Evolutionary conservation across 2,329 filamentous ascomycete genomes (phyloP).

Genomic region (Septoria linicola): DNA sequence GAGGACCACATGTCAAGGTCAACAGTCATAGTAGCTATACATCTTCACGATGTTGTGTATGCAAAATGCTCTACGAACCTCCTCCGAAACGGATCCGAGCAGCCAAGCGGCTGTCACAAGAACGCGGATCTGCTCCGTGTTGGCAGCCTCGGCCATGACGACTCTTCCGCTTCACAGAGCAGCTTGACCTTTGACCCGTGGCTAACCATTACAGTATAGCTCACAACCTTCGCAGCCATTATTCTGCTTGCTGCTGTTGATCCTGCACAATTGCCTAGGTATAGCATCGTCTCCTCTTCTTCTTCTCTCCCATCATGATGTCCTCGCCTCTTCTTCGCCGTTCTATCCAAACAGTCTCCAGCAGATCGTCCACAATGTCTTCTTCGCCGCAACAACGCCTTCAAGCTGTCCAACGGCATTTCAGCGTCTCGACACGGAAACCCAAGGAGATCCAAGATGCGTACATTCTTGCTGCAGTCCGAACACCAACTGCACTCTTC

Average conservation of each 20-base stretch:
- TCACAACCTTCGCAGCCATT: slow-evolving; percentile 9
- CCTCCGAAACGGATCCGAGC: not conserved
- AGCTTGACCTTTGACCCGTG: slow-evolving; percentile 14
- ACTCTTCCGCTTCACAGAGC: not conserved
- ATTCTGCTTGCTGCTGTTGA: slow-evolving; percentile 3
- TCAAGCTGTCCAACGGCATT: slow-evolving; percentile 38
- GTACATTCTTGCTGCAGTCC: slow-evolving; percentile 86
- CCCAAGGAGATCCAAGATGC: slow-evolving; percentile 77
- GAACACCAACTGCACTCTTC: slow-evolving; percentile 94
- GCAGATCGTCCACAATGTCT: slow-evolving; percentile 26
- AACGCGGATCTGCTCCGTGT: slow-evolving; percentile 1
- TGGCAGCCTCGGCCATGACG: slow-evolving; percentile 12
- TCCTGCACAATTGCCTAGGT: slow-evolving; percentile 9
- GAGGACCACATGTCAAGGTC: no score
- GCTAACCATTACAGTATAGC: slow-evolving; percentile 15
- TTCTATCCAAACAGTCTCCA: slow-evolving; percentile 23
- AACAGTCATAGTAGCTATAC: no score
- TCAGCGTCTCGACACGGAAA: slow-evolving; percentile 51
- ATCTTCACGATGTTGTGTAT: no score
- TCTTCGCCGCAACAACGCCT: slow-evolving; percentile 31
- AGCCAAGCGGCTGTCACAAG: no score
- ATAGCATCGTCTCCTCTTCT: slow-evolving; percentile 2
- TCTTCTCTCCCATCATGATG: slow-evolving; percentile 16
- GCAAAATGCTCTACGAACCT: no score
- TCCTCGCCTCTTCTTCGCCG: slow-evolving; percentile 29